Evolutionary conservation across 2,329 filamentous ascomycete genomes (phyloP), one percentile per base, ranked within the genome.

Genomic region (Corynespora cassiicola): DNA sequence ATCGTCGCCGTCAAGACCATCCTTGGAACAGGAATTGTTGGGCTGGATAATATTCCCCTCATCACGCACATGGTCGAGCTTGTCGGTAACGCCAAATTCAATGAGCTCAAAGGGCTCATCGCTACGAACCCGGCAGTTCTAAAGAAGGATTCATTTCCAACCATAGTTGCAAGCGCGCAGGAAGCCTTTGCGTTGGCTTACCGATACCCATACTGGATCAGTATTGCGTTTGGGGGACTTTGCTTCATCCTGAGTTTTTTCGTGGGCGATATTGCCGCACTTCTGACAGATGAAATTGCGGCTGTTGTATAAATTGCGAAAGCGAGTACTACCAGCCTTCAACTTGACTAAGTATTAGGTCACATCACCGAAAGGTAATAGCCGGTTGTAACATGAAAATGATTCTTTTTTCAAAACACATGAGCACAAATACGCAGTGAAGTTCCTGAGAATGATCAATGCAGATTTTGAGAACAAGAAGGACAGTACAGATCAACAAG

Each of bases 201-300:
- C 48, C 76, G 77, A 30, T 84, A 73, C 54, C 80, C 84, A 3
- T 86, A 84, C 56, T 80, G 80, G 59, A 72, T 74, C 17, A 83
- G 79, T 57, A 82, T 86, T 56, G 81, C 76, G 0, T 86, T 85
- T 59, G 83, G 83, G 0, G 71, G 47, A 0, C 57, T 82, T 0
- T 75, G 76, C 5, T 79, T 85, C 31, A 33, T 84, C n/a, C 73
- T 81, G 0, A 75, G 78, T 37, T 70, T 77, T 39, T 81, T 84
- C 47, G 61, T 86, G 58, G 79, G 78, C 2, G 76, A 84, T 52
- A 82, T 86, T 36, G 71, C 52, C 6, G 18, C 35, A 7, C 36
- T 59, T 2, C 26, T 63, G 39, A 50, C 52, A 36, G 1, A 31
- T 32, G 39, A 58, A 14, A 31, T 59, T n/a, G 47, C 53, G 12